Evolutionary conservation across 805 yeast species (phyloP).

Genomic region (Ogataea degrootiae): DNA sequence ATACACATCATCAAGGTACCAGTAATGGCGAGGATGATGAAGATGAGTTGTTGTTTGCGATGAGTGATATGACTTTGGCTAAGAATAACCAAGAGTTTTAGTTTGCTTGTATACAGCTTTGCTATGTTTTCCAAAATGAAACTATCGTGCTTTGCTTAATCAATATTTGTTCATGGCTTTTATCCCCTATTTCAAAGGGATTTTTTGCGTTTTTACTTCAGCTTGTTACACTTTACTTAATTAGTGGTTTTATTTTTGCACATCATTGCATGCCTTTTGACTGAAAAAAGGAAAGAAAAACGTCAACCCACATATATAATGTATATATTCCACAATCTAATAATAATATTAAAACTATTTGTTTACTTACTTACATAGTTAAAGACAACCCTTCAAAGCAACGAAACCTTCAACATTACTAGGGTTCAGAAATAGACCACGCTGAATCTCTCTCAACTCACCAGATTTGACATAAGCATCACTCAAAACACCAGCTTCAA

Average conservation of each 20-base stretch:
- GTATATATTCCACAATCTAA: no score
- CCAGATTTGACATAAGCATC: conserved; percentile 46
- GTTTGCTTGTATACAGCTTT: neutral
- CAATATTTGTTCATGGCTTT: no score
- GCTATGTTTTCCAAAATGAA: no score
- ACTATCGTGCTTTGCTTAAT: no score
- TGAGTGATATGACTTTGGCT: conserved; percentile 62
- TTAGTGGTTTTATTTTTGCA: no score
- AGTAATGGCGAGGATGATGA: conserved; percentile 48
- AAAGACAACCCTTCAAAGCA: conserved; percentile 13
- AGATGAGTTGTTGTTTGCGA: conserved; percentile 62
- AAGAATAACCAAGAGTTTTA: conserved; percentile 24
- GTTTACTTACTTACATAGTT: neutral
- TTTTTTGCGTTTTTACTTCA: no score
- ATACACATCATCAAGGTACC: neutral
- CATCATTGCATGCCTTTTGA: no score
- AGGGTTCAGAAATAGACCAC: conserved; percentile 66
- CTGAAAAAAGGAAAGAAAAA: no score
- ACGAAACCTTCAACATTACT: conserved; percentile 32
- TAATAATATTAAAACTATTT: neutral
- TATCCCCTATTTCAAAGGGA: no score
- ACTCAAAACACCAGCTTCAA: conserved; percentile 49
- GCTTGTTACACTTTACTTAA: no score
- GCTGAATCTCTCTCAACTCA: conserved; percentile 51
- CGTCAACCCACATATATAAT: no score